phyloP scores from a whole-genome alignment of 495 filamentous ascomycete genomes.

The Aspergillus bertholletiae region DNA sequence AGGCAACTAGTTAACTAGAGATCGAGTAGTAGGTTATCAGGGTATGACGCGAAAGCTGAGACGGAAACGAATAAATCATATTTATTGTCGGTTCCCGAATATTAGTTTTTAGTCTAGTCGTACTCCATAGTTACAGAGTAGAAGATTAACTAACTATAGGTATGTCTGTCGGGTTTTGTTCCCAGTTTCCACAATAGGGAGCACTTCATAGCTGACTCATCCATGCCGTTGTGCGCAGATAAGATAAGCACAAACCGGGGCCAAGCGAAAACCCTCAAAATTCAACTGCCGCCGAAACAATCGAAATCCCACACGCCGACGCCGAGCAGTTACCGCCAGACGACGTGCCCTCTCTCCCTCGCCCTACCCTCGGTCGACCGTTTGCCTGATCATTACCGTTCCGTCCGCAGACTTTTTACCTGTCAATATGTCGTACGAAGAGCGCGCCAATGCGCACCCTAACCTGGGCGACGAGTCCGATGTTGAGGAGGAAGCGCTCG shows the following conservation, averaged over 20 bases:
- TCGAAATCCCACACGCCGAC: constrained; percentile 45
- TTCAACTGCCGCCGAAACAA: constrained; percentile 35
- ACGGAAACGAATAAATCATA: too few species aligned
- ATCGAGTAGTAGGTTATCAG: too few species aligned
- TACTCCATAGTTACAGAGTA: too few species aligned
- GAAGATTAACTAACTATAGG: too few species aligned
- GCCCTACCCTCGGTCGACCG: constrained; percentile 19
- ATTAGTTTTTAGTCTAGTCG: too few species aligned
- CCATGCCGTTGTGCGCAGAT: constrained; percentile 34
- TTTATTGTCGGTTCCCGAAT: too few species aligned
- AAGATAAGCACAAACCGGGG: constrained; percentile 46
- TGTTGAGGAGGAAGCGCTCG: constrained; percentile 89
- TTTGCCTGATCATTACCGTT: constrained; percentile 19
- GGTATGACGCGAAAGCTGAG: too few species aligned
- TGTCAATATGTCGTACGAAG: constrained; percentile 47
- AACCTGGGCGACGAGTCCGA: constrained; percentile 77
- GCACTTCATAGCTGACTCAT: constrained; percentile 34
- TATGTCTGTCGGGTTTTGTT: too few species aligned
- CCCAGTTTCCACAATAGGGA: too few species aligned
- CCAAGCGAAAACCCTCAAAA: constrained; percentile 55
- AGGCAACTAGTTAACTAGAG: too few species aligned
- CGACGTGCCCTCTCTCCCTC: constrained; percentile 27
- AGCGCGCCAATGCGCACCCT: constrained; percentile 48
- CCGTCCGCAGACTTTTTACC: constrained; percentile 14
- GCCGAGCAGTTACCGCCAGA: constrained; percentile 25